Base-by-base conservation (phyloP, 1,284 basidiomycete species). In the Polyporus tsugae region DNA sequence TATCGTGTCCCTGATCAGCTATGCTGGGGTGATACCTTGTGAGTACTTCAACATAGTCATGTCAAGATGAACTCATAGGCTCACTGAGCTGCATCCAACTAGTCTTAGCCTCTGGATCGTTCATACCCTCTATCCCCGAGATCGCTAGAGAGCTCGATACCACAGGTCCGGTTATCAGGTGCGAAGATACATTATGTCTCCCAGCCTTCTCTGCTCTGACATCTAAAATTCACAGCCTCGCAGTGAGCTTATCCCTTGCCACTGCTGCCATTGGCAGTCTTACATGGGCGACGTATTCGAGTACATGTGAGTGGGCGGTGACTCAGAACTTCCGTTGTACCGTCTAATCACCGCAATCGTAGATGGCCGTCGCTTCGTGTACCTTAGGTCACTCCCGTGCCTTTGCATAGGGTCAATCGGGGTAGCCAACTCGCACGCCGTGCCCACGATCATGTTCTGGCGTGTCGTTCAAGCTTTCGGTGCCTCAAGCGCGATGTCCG, bases 21-120 rank as follows among this genome's bases (percentile, higher is more conserved):
- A 81, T 72, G 82, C 83, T 38, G 88, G 85, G 2, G 74, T 89
- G 35, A 80, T 89, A 42, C 84, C 84, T 46, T 81, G 87, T 88
- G 73, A 68, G 84, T 81, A 35, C 36, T 17, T 41, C 38, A 35
- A 25, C n/a, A 25, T 49, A 38, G 2, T 35, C 25, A 15, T 19
- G 10, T 44, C 13, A n/a, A 49, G 46, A 2, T 9, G 11, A 15
- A 68, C 33, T 19, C 58, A 35, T 60, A 4, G 44, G n/a, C 62
- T 38, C 11, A 33, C 19, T 53, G 33, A 38, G 22, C 41, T 33
- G 22, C 33, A 35, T 63, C 5, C 41, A 6, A 15, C 6, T 73
- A 93, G 91, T 91, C 36, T 88, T 93, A 75, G 86, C 91, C 0
- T 85, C 88, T 1, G 87, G 89, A 5, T 86, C 88, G 2, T 92